Conservation (phyloP, 2,329 filamentous ascomycete genomes). For the Thelonectria blattea region DNA sequence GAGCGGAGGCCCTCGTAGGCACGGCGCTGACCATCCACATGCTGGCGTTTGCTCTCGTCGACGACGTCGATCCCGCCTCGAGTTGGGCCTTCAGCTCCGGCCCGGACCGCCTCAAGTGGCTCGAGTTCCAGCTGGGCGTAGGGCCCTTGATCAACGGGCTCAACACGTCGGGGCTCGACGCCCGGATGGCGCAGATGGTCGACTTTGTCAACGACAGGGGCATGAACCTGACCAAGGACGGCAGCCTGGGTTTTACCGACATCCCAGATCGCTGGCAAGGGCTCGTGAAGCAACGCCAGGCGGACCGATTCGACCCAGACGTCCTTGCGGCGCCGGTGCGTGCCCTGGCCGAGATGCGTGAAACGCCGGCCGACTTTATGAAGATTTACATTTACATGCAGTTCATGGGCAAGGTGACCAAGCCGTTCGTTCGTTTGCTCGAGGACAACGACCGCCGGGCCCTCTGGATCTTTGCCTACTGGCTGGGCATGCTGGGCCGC, state of each 20-base stretch:
- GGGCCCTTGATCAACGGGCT: background rate
- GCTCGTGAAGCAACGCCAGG: background rate
- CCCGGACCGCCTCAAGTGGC: constrained; percentile 7
- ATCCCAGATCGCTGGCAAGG: constrained; percentile 4
- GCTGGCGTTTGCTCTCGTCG: constrained; percentile 8
- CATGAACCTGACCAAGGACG: background rate
- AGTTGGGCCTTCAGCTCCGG: constrained; percentile 10
- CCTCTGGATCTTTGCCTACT: constrained; percentile 12
- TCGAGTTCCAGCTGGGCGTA: constrained; percentile 4
- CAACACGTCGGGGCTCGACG: background rate
- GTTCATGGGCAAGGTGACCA: background rate
- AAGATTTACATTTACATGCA: constrained; percentile 9
- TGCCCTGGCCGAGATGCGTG: background rate
- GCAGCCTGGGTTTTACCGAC: constrained; percentile 6
- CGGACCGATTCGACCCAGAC: constrained; percentile 3
- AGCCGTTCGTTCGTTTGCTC: background rate
- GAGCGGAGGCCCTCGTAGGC: constrained; percentile 5
- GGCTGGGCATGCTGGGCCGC: constrained; percentile 2
- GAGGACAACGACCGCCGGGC: background rate
- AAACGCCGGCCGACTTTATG: background rate
- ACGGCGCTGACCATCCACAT: constrained; percentile 13
- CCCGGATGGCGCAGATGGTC: constrained; percentile 6
- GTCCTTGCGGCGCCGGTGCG: constrained; percentile 1
- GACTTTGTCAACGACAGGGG: constrained; percentile 4
- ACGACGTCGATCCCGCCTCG: background rate